Conservation (phyloP, 148 eudicot genomes). For the Hydrangea macrophylla region DNA sequence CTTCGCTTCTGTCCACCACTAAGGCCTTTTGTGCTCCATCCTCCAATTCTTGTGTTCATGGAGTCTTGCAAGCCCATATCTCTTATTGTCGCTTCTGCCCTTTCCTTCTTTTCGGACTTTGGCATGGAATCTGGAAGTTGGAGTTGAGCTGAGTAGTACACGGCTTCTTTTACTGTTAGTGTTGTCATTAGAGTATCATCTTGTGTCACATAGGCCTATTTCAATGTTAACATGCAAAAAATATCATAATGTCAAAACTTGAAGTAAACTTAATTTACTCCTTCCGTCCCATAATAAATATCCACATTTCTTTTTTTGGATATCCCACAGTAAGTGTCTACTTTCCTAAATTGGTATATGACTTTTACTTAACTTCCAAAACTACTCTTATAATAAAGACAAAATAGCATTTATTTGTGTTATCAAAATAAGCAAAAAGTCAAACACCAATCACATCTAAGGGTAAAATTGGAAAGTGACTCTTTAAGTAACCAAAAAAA, state of each 20-base stretch:
- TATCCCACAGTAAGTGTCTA: no score
- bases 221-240: not conserved
- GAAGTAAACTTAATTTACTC: no score
- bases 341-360: no score
- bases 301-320: no score
- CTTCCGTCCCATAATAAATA: no score
- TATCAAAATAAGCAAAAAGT: no score
- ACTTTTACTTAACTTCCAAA: no score
- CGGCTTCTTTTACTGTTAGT: constrained; percentile 27
- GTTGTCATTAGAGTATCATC: constrained; percentile 35
- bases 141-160: constrained; percentile 32
- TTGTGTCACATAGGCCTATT: constrained; percentile 33
- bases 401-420: not conserved
- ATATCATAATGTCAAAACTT: no score
- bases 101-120: constrained; percentile 23
- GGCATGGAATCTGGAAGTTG: constrained; percentile 34
- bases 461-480: no score
- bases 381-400: not conserved
- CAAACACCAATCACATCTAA: no score
- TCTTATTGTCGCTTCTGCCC: constrained; percentile 25
- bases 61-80: constrained; percentile 35
- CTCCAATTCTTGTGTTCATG: constrained; percentile 33
- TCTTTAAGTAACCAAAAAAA: no score
- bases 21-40: constrained; percentile 31
- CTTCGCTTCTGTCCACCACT: constrained; percentile 37